Base-by-base conservation (phyloP, 192 early-diverging fungal genomes). In the Chytriomyces sp. region DNA sequence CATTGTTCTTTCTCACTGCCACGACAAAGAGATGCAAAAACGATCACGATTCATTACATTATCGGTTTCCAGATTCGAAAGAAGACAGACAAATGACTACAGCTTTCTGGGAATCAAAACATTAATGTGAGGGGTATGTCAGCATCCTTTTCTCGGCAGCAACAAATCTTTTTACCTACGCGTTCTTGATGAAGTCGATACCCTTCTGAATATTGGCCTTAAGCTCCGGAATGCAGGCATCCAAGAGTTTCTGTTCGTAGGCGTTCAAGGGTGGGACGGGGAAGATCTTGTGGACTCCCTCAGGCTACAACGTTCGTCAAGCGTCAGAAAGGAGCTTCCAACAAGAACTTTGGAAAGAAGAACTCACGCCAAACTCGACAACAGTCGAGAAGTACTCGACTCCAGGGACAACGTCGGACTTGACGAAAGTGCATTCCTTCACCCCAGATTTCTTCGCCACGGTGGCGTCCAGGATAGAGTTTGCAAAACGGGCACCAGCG, bases 181-280 rank as follows among this genome's bases (percentile, higher is more conserved):
- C 63, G 64, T 75, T 75, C 55, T 58, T 67, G 79, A 91, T 89
- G 87, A 96, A 99, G 62, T 85, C 83, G 54, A 91, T 81, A 39
- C 97, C 97, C 84, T 89, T 89, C 65, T 82, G 75, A 72, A 89
- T 89, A 81, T 85, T 88, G 49, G 67, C 64, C 77, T 88, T 86
- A 49, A 89, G 80, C 64, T 88, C 84, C 37, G 83, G 76, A 54
- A 89, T 76, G 55, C 78, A 78, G 63, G 82, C 86, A 19, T 77
- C 81, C 28, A 81, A 75, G n/a, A 89, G 80, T 56, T 78, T 75
- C 78, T 89, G 61, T 77, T 89, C 88, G 72, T 82, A 77, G 33
- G 61, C 84, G 69, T 70, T 68, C 54, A 89, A 63, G 28, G 62
- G 19, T 25, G 84, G 84, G 30, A 89, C 54, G 41, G 85, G 85